phyloP scores from a whole-genome alignment of 1,139 yeast species.

The Scheffersomyces insectosa region DNA sequence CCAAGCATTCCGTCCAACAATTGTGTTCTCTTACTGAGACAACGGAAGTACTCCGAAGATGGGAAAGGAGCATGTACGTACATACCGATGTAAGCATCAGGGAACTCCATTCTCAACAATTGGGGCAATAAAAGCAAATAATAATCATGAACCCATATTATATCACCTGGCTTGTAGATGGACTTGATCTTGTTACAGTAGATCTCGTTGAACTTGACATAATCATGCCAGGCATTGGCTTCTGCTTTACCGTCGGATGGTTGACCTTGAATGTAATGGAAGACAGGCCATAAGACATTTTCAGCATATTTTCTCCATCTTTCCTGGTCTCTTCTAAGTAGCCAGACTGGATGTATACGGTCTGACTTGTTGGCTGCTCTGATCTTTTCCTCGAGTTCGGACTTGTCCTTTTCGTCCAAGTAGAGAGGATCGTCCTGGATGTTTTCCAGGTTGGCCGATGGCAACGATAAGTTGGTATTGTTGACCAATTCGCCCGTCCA shows the following conservation, averaged over 20 bases:
- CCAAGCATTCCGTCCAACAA: conserved; percentile 90
- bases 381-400: conserved; percentile 43
- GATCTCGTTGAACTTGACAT: conserved; percentile 86
- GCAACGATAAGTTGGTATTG: conserved; percentile 13
- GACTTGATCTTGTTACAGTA: conserved; percentile 76
- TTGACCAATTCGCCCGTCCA: conserved; percentile 91
- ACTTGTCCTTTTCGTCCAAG: conserved; percentile 57
- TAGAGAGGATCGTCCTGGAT: conserved; percentile 60
- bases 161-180: conserved; percentile 84
- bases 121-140: conserved; percentile 84
- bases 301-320: conserved; percentile 92
- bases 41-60: conserved; percentile 90
- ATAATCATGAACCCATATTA: conserved; percentile 95
- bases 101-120: conserved; percentile 76
- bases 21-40: conserved; percentile 78
- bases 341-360: conserved; percentile 83
- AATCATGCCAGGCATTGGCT: conserved; percentile 85
- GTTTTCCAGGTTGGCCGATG: conserved; percentile 21
- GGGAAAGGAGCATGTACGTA: conserved; percentile 93
- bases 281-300: conserved; percentile 87
- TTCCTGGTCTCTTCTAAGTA: conserved; percentile 67
- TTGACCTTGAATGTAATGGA: conserved; percentile 85
- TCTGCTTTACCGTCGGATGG: conserved; percentile 67
- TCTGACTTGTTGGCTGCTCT: conserved; percentile 45
- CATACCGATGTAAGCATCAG: conserved; percentile 78